Base-by-base conservation (phyloP, 1,139 yeast species). In the Pichiaceae sp. region DNA sequence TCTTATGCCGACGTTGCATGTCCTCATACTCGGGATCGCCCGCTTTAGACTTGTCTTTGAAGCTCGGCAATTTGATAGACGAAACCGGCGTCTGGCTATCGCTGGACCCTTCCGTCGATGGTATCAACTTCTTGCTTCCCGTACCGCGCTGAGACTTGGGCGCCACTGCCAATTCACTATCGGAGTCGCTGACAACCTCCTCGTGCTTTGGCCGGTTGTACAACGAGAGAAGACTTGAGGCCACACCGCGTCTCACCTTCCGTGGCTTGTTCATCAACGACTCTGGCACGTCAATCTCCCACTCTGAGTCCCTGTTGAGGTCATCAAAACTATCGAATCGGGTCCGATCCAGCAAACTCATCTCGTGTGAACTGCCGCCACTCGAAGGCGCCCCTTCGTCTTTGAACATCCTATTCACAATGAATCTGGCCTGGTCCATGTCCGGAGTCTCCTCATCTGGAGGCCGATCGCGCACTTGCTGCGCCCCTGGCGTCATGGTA, bases 171-270 rank as follows among this genome's bases (percentile, higher is more conserved):
- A 7, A 8, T 5, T 29, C 31, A 8, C 8, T 12, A 17, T 29
- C 31, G 19, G 31, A 29, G n/a, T 14, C n/a, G 12, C 16, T 19
- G 19, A 19, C 9, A 12, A 4, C 5, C 14, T 12, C 17, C 12
- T 19, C 25, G n/a, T 8, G 9, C 7, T 30, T 16, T 9, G 7
- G 23, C 14, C 19, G 18, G 15, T 30, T 30, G 32, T 85, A 84
- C 38, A 86, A 65, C 46, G 77, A 72, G 43, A 86, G 64, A 43
- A 86, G 64, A 2, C 89, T 75, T 0, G 95, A 83, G 26, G 86
- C 67, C 15, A 86, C 89, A 53, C 96, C 96, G 20, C 86, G 85
- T 45, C 80, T 80, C 5, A 84, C 86, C 37, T 72, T 73, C 31
- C 69, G 63, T 0, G 95, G 94, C 23, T 44, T 46, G 9, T 43